Conservation (phyloP, 1,284 basidiomycete species). For the Fomitopsis pinicola region DNA sequence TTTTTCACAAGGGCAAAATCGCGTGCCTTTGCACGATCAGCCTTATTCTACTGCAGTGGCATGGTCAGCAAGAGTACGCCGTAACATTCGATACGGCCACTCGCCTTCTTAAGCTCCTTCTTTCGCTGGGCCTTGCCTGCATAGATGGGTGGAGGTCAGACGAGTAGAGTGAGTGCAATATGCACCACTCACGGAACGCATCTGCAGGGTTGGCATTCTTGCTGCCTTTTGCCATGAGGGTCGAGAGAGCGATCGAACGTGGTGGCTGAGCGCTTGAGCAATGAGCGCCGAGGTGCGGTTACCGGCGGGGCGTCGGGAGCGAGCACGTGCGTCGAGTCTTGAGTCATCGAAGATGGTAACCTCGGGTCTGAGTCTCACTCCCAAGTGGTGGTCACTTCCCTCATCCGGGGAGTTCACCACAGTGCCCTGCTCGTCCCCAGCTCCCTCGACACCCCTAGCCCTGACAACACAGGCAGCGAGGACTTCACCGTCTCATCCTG, state of each 20-base stretch:
- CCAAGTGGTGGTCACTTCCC: slow-evolving; percentile 20
- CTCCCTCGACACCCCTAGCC: not conserved
- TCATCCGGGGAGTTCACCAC: slow-evolving; percentile 20
- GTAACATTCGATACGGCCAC: slow-evolving; percentile 10
- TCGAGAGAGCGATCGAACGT: not conserved
- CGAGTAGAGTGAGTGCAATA: not conserved
- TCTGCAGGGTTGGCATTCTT: slow-evolving; percentile 84
- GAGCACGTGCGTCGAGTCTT: slow-evolving; percentile 26
- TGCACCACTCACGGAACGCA: slow-evolving; percentile 57
- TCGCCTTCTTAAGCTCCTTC: slow-evolving; percentile 88
- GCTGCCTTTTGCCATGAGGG: slow-evolving; percentile 74
- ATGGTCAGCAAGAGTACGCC: slow-evolving; percentile 1
- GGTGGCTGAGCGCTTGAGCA: too few relatives aligned
- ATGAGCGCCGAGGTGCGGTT: not conserved
- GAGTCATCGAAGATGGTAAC: slow-evolving; percentile 23
- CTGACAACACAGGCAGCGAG: slow-evolving; percentile 18
- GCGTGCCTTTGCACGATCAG: slow-evolving; percentile 69
- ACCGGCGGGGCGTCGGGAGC: slow-evolving; percentile 13
- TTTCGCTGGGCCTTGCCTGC: slow-evolving; percentile 83
- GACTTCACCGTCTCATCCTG: slow-evolving; percentile 24
- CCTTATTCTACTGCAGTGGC: slow-evolving; percentile 77
- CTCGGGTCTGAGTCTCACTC: not conserved
- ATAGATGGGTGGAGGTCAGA: not conserved
- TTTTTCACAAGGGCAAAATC: slow-evolving; percentile 86
- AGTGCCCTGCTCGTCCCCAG: not conserved